Evolutionary conservation across 495 filamentous ascomycete species (phyloP).

Genomic region (Oidiodendron maius): DNA sequence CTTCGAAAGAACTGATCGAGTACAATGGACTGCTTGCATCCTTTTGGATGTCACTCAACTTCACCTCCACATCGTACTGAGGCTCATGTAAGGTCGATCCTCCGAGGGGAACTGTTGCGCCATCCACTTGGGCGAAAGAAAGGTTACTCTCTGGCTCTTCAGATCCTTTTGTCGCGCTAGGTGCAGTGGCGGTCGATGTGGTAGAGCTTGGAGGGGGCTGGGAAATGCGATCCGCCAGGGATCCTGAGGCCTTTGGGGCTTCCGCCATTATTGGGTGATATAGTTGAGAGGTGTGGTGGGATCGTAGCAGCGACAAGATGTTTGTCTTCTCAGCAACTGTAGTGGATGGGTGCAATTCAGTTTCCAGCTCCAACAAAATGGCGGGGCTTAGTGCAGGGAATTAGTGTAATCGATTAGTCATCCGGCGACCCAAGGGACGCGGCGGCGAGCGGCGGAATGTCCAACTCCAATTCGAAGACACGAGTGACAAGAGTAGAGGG

Average conservation of each 20-base stretch:
- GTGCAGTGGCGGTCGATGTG: slow-evolving; percentile 13
- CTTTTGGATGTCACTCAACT: slow-evolving; percentile 80
- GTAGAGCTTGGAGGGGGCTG: slow-evolving; percentile 22
- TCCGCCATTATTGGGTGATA: slow-evolving; percentile 20
- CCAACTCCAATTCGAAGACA: no score
- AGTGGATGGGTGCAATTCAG: neutral
- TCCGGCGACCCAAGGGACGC: no score
- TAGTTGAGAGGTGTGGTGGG: neutral
- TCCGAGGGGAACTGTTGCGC: slow-evolving; percentile 33
- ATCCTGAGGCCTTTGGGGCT: slow-evolving; percentile 24
- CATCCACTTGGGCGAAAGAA: slow-evolving; percentile 41
- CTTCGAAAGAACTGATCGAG: slow-evolving; percentile 78
- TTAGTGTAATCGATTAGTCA: neutral
- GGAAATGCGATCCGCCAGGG: slow-evolving; percentile 60
- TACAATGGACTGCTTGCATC: slow-evolving; percentile 83
- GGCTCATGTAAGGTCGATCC: slow-evolving; percentile 59
- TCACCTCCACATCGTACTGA: slow-evolving; percentile 80
- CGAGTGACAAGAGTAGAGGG: neutral
- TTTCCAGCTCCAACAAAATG: neutral
- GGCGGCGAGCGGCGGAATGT: no score
- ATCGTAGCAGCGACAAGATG: neutral
- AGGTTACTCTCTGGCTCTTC: slow-evolving; percentile 14
- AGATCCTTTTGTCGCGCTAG: slow-evolving; percentile 18
- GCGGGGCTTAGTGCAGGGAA: neutral
- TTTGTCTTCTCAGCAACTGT: neutral